phyloP scores from a whole-genome alignment of 345 rosid genomes.

The Salix dunnii region DNA sequence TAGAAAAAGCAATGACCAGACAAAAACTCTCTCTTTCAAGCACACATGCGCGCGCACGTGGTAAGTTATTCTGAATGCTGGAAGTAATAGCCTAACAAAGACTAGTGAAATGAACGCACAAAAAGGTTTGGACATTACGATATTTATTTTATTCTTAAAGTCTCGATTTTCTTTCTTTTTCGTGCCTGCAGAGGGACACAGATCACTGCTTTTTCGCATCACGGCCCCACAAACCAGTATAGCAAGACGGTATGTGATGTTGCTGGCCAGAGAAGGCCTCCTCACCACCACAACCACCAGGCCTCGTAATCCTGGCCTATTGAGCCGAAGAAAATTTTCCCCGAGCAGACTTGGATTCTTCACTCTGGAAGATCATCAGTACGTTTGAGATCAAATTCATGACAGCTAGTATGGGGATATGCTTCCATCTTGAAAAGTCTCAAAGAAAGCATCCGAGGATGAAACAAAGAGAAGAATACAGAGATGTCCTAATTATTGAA shows the following conservation, averaged over 20 bases:
- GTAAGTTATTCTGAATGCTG: not conserved
- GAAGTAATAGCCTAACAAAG: not conserved
- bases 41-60: conserved; percentile 3
- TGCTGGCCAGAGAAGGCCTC: not conserved
- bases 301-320: not conserved
- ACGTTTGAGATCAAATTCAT: not conserved
- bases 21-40: conserved; percentile 1
- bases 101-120: not conserved
- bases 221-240: conserved; percentile 10
- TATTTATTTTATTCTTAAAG: not conserved
- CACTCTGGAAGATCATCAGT: not conserved
- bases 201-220: not conserved
- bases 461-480: conserved; percentile 18
- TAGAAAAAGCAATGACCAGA: conserved; percentile 8
- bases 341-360: not conserved
- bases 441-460: not conserved
- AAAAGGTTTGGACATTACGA: not conserved
- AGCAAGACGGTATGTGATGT: not conserved
- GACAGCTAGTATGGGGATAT: not conserved
- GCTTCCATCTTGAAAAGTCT: not conserved
- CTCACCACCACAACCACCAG: not conserved
- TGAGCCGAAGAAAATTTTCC: not conserved
- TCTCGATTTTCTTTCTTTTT: not conserved
- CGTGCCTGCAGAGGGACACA: not conserved
- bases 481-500: conserved; percentile 10